These are phyloP conservation scores for Osmanthus fragrans DNA, from an alignment of 257 asterid genomes.

Conservation along the genomic window DNA sequence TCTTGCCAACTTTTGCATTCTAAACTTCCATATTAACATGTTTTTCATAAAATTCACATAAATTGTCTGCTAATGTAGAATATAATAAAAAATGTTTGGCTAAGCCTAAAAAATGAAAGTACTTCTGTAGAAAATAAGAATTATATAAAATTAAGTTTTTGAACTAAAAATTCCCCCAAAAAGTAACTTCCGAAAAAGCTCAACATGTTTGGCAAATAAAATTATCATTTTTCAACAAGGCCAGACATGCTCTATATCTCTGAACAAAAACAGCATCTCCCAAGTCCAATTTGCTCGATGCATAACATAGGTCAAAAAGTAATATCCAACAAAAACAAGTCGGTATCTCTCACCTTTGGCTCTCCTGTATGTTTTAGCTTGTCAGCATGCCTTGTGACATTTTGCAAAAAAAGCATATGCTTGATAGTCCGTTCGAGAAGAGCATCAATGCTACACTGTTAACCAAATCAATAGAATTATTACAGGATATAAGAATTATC, in stretches of 20 bases:
- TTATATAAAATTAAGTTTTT: too few relatives aligned
- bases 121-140: neutral
- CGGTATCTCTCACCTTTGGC: constrained; percentile 49
- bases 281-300: neutral
- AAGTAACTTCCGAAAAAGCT: neutral
- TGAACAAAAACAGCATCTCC: neutral
- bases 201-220: neutral
- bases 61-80: neutral
- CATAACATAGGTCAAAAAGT: neutral
- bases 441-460: constrained; percentile 88
- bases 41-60: neutral
- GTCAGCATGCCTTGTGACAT: constrained; percentile 72
- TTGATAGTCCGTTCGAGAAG: constrained; percentile 77
- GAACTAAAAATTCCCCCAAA: neutral
- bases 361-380: constrained; percentile 68
- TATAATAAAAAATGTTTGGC: neutral
- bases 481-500: neutral
- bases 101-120: neutral
- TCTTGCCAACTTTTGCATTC: too few relatives aligned
- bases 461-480: constrained; percentile 19
- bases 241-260: neutral
- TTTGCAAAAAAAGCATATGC: constrained; percentile 82
- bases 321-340: neutral
- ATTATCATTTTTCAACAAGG: too few relatives aligned
- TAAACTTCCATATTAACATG: neutral